phyloP scores from a whole-genome alignment of 257 asterid genomes.

The Gentiana macrophylla region DNA sequence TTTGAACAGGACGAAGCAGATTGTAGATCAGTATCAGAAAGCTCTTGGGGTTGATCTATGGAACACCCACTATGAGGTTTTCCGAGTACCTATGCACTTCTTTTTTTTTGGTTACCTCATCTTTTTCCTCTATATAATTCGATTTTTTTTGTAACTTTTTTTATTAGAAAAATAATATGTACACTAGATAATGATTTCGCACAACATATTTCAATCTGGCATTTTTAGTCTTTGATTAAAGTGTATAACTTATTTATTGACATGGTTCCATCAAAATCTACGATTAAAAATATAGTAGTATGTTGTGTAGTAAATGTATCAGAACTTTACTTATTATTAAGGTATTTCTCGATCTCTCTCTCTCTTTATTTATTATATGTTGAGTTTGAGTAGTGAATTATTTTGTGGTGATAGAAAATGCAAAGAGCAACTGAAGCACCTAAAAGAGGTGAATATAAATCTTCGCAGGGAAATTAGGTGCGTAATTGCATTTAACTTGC shows the following conservation, averaged over 20 bases:
- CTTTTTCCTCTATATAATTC: not conserved
- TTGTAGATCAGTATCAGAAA: conserved; percentile 72
- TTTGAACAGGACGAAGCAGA: conserved; percentile 53
- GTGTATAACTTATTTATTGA: too few species aligned
- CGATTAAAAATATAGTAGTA: too few species aligned
- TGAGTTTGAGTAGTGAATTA: too few species aligned
- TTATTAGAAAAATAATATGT: too few species aligned
- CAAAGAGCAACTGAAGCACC: conserved; percentile 80
- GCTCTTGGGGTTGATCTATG: conserved; percentile 72
- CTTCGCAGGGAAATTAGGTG: conserved; percentile 80
- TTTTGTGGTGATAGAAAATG: conserved; percentile 45
- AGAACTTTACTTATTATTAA: not conserved
- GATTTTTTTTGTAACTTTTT: too few species aligned
- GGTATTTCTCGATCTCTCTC: too few species aligned
- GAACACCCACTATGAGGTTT: conserved; percentile 79
- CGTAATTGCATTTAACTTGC: not conserved
- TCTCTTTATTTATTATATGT: too few species aligned
- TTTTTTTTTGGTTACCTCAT: not conserved
- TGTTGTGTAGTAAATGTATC: too few species aligned
- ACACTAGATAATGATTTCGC: too few species aligned
- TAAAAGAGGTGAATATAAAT: conserved; percentile 67
- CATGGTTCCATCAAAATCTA: too few species aligned
- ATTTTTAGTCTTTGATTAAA: too few species aligned
- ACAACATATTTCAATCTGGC: too few species aligned
- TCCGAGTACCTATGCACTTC: not conserved